Evolutionary conservation across 805 yeast species (phyloP).

Genomic region (Groenewaldozyma salmanticensis): DNA sequence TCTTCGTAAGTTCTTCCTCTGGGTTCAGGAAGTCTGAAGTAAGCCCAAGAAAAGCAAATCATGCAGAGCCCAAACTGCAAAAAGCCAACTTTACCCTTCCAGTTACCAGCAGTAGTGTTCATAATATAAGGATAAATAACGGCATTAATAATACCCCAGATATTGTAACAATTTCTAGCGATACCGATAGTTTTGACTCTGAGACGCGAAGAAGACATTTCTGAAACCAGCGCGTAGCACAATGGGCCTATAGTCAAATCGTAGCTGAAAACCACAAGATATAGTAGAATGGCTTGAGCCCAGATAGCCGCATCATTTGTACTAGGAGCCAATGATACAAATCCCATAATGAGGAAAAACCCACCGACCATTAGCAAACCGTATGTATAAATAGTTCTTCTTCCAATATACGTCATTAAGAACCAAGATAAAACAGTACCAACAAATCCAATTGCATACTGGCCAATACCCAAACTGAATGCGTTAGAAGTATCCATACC

Average conservation of each 20-base stretch:
- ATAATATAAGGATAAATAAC: slow-evolving; percentile 35
- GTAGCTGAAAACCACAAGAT: slow-evolving; percentile 36
- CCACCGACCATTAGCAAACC: slow-evolving; percentile 35
- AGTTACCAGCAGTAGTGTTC: slow-evolving; percentile 37
- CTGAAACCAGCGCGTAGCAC: slow-evolving; percentile 33
- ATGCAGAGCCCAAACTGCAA: slow-evolving; percentile 32
- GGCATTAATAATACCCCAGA: slow-evolving; percentile 12
- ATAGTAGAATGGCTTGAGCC: slow-evolving; percentile 34
- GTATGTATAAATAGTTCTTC: slow-evolving; percentile 11
- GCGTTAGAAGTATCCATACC: slow-evolving; percentile 21
- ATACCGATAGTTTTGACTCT: slow-evolving; percentile 34
- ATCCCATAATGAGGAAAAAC: slow-evolving; percentile 17
- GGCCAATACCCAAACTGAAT: slow-evolving; percentile 38
- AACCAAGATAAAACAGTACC: slow-evolving; percentile 28
- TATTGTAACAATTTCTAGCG: slow-evolving; percentile 27
- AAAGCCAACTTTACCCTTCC: slow-evolving; percentile 37
- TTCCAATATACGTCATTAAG: slow-evolving; percentile 10
- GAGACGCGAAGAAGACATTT: slow-evolving; percentile 33
- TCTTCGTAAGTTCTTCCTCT: slow-evolving; percentile 49
- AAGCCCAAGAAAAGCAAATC: slow-evolving; percentile 33
- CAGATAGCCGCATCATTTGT: slow-evolving; percentile 10
- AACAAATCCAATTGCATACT: slow-evolving; percentile 34
- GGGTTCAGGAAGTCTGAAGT: slow-evolving; percentile 50
- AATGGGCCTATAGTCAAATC: slow-evolving; percentile 37
- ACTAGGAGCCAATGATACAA: slow-evolving; percentile 13